Percentiles rank a stretch among this genome's conserved stretches.
phyloP scores from a whole-genome alignment of 176 grass and related monocot species.

The barley (Hordeum vulgare) region MorexV3_pseudomolecules_assembly NC_058523.1:189993071-189993570 shows the following conservation, averaged over 20 bases:
- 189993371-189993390: conserved; percentile 72
- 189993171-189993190: no score
- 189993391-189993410: conserved; percentile 34
- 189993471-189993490: neutral
- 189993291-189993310: conserved; percentile 89
- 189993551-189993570: conserved; percentile 72
- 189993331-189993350: conserved; percentile 43
- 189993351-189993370: conserved; percentile 75
- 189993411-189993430: neutral
- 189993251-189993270: conserved; percentile 38
- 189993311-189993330: conserved; percentile 66
- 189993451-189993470: neutral
- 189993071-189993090: no score
- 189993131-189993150: no score
- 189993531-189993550: conserved; percentile 92
- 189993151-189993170: no score
- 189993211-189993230: conserved; percentile 53
- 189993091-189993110: no score
- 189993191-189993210: no score
- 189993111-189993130: no score
- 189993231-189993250: conserved; percentile 22
- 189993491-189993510: neutral
- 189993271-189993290: conserved; percentile 82
- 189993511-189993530: conserved; percentile 76
- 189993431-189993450: neutral